Percentiles rank a stretch among this genome's conserved stretches.
phyloP scores from a whole-genome alignment of 768 basidiomycete species.

The Boletus coccyginus region DNA sequence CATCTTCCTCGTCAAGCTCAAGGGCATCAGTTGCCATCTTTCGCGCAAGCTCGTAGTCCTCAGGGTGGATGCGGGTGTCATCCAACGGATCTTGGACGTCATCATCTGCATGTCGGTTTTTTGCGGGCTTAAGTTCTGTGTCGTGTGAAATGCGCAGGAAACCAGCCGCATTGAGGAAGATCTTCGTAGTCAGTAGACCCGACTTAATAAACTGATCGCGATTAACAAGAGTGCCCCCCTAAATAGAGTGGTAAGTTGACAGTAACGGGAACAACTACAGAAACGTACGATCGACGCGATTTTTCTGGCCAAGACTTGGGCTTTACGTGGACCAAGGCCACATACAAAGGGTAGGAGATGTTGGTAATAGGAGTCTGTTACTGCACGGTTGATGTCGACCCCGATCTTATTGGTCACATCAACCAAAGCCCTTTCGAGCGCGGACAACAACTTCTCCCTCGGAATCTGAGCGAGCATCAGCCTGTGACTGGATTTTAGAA shows the following conservation, averaged over 20 bases:
- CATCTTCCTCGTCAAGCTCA: conserved; percentile 96
- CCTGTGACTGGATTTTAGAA: background rate
- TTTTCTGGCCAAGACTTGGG: conserved; percentile 77
- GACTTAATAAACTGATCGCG: conserved; percentile 86
- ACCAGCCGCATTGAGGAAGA: conserved; percentile 91
- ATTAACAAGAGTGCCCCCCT: conserved; percentile 88
- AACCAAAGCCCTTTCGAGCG: conserved; percentile 84
- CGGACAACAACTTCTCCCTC: conserved; percentile 73
- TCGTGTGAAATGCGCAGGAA: conserved; percentile 87
- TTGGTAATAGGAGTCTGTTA: conserved; percentile 85
- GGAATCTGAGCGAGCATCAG: conserved; percentile 58
- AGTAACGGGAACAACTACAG: background rate
- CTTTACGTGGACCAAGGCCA: conserved; percentile 94
- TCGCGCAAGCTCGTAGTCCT: conserved; percentile 95
- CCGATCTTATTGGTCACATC: conserved; percentile 91
- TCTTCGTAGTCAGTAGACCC: conserved; percentile 75
- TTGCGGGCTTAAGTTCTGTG: conserved; percentile 54
- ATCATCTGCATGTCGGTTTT: conserved; percentile 58
- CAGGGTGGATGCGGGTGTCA: conserved; percentile 92
- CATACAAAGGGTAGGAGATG: conserved; percentile 86
- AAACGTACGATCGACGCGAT: conserved; percentile 68
- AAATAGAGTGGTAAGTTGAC: conserved; percentile 1
- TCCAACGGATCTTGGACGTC: conserved; percentile 88
- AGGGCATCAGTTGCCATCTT: conserved; percentile 99
- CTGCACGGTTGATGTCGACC: conserved; percentile 93